Conservation (phyloP, 2,329 filamentous ascomycete species). For the Fusarium tuaranense region DNA sequence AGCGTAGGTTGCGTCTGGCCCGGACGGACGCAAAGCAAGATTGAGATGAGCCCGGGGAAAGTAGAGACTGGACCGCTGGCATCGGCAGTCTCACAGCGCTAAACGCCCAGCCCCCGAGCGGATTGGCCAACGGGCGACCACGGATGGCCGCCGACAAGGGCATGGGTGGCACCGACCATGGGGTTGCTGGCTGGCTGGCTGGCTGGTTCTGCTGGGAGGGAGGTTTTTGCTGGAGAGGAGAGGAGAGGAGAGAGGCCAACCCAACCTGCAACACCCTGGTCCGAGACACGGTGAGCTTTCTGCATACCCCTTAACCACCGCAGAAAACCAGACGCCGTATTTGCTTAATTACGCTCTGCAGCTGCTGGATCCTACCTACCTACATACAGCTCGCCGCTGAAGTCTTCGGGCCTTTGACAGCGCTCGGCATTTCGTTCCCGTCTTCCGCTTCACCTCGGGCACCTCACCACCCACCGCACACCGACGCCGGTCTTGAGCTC, state of each 20-base stretch:
- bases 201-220: slow-evolving; percentile 11
- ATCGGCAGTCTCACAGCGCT: slow-evolving; percentile 41
- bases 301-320: slow-evolving; percentile 46
- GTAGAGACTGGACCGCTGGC: slow-evolving; percentile 11
- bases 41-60: slow-evolving; percentile 5
- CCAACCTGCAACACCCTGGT: slow-evolving; percentile 38
- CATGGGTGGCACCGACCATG: slow-evolving; percentile 45
- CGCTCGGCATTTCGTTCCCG: slow-evolving; percentile 15
- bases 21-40: not conserved
- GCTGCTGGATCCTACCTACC: slow-evolving; percentile 12
- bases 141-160: slow-evolving; percentile 22
- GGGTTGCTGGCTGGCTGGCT: slow-evolving; percentile 40
- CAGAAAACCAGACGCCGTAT: slow-evolving; percentile 38
- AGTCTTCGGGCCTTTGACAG: slow-evolving; percentile 11
- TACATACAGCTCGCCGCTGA: slow-evolving; percentile 8
- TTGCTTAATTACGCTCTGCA: slow-evolving; percentile 42
- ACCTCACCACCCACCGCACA: slow-evolving; percentile 1
- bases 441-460: not conserved
- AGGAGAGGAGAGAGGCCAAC: not conserved
- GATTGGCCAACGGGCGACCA: slow-evolving; percentile 25
- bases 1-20: not conserved
- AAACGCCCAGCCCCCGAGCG: slow-evolving; percentile 19
- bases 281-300: slow-evolving; percentile 39
- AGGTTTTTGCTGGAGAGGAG: not conserved
- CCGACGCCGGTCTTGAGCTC: not conserved